Evolutionary conservation across 2,329 filamentous ascomycete genomes (phyloP).

Genomic region (Fusarium nygamai): DNA sequence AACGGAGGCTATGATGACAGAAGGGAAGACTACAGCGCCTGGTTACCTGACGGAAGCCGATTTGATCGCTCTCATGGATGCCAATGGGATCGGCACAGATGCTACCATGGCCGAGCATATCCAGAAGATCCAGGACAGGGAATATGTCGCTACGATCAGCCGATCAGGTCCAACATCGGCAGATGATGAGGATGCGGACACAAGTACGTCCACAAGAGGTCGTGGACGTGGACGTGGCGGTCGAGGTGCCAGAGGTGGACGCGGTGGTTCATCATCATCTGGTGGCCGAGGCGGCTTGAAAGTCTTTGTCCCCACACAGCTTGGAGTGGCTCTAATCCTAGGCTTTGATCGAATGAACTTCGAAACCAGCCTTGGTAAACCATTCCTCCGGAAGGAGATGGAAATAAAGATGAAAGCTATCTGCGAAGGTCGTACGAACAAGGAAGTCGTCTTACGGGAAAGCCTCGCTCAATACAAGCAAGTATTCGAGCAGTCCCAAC

Average conservation of each 20-base stretch:
- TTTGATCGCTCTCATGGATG: conserved; percentile 96
- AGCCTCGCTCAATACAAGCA: conserved; percentile 87
- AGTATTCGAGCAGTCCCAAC: conserved; percentile 84
- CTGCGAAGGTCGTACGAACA: conserved; percentile 84
- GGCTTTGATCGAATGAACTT: conserved; percentile 96
- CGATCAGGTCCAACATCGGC: conserved; percentile 50
- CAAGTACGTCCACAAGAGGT: conserved; percentile 53
- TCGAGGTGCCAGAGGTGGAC: conserved; percentile 50
- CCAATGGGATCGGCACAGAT: conserved; percentile 97
- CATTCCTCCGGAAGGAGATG: conserved; percentile 97
- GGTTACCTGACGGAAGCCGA: conserved; percentile 94
- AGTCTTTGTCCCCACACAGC: conserved; percentile 91
- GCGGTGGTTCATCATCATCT: conserved; percentile 54
- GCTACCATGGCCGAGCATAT: conserved; percentile 99
- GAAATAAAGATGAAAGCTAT: conserved; percentile 97
- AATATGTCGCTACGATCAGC: conserved; percentile 79
- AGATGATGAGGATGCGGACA: conserved; percentile 52
- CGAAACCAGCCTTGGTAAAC: conserved; percentile 92
- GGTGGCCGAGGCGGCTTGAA: conserved; percentile 66
- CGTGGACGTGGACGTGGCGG: conserved; percentile 61
- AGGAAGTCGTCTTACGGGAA: conserved; percentile 79
- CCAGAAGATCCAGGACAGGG: conserved; percentile 88
- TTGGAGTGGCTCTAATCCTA: conserved; percentile 91
- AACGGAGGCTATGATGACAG: conserved; percentile 85
- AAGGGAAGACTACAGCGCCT: conserved; percentile 89